These are phyloP conservation scores for Amanita rubescens DNA, from an alignment of 768 basidiomycete genomes.

Conservation along the genomic window DNA sequence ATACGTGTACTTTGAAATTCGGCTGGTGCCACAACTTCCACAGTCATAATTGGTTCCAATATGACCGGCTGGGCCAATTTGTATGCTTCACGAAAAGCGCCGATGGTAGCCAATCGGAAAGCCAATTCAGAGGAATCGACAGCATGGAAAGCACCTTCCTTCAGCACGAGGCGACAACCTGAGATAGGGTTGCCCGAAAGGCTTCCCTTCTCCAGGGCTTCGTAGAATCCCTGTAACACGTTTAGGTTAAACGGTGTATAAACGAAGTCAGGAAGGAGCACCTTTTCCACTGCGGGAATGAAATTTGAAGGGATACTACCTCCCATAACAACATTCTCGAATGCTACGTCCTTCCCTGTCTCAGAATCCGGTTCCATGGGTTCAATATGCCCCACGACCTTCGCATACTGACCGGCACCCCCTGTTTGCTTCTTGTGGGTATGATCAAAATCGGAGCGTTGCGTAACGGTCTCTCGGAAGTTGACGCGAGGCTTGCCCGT, in stretches of 20 bases:
- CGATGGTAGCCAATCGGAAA: conserved; percentile 84
- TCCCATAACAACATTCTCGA: conserved; percentile 86
- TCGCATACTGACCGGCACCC: conserved; percentile 94
- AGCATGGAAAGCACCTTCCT: conserved; percentile 87
- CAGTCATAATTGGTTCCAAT: conserved; percentile 97
- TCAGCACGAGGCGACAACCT: conserved; percentile 79
- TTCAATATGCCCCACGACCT: conserved; percentile 86
- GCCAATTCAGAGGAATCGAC: conserved; percentile 97
- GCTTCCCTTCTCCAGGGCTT: conserved; percentile 87
- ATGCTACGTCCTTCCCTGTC: conserved; percentile 75
- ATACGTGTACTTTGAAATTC: conserved; percentile 80
- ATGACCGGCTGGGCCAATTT: conserved; percentile 69
- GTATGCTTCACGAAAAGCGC: conserved; percentile 91
- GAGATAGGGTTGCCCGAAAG: conserved; percentile 84
- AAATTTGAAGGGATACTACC: conserved; percentile 87
- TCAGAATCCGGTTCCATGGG: conserved; percentile 72
- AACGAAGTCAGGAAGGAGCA: too few relatives aligned
- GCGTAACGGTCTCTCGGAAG: conserved; percentile 90
- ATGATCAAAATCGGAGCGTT: conserved; percentile 75
- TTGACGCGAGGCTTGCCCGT: conserved; percentile 97
- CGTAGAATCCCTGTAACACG: conserved; percentile 74
- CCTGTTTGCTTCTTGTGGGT: conserved; percentile 99
- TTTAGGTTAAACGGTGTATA: neutral
- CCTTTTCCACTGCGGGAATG: conserved; percentile 94
- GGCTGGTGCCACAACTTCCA: conserved; percentile 91